Evolutionary conservation across 2,329 filamentous ascomycete genomes (phyloP), one percentile per base, ranked within the genome.

Genomic region (Pseudopithomyces maydicus): DNA sequence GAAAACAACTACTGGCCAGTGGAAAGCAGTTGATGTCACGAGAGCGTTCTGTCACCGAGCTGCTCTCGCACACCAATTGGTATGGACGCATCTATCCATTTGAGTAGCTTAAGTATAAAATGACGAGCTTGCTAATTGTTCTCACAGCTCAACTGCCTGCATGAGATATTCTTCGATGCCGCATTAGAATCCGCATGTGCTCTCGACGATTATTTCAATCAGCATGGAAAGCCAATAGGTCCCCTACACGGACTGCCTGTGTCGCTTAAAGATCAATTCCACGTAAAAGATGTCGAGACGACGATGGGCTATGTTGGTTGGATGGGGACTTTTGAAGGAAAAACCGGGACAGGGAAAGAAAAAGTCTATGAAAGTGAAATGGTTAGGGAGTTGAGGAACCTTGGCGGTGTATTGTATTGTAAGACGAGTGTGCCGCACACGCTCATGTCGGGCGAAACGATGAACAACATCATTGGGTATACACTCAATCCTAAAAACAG

Each of bases 261-360:
- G 17, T 78, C 74, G n/a, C 62, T 82, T 17, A 82, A 82, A 56
- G 80, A 82, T 51, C 80, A 81, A 44, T 81, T 82, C 62, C 80
- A 81, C 41, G 77, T 82, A 59, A 78, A 77, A 42, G 77, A 68
- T 38, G 77, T 80, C 2, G 79, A 81, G 35, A 81, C 79, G 1
- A 71, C 68, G 2, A 80, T 88, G 85, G 86, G 85, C 7, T 89
- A 88, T 60, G 78, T 88, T 10, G 85, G 86, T 14, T 88, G 85
- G 85, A 84, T 88, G 11, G 82, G 80, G 6, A 88, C 84, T 0
- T 88, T 87, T 63, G 77, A 88, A 71, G 86, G 85, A 29, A 77
- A 80, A 48, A 81, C 78, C 26, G 79, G 76, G 1, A 83, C 76
- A 52, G 83, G 75, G 22, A 84, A 77, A 71, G 84, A 80, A 68